Base-by-base conservation (phyloP, 331 rosid genomes). In the Telfairia occidentalis region DNA sequence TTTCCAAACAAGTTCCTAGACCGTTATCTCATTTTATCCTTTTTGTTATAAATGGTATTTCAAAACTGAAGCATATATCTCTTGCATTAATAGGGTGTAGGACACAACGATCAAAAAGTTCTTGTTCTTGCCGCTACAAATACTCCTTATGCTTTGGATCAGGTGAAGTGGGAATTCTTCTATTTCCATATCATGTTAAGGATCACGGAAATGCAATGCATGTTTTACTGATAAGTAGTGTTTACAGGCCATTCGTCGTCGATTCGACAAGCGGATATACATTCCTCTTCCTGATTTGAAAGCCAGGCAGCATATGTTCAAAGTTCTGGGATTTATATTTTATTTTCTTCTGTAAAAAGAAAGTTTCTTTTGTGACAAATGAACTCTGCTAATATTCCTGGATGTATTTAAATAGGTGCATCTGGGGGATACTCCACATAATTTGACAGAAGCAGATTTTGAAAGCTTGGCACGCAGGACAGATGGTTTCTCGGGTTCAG, bases 231-330 rank as follows among this genome's bases (percentile, higher is more conserved):
- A 83, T 67, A 42, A 57, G 35, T 77, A 23, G 70, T 73, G 77
- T 45, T 67, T 86, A 81, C 88, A 96, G 99, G 97, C 99, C 35
- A 92, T 96, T 71, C 87, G 97, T 81, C 90, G 97, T 54, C 97
- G 97, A 75, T 96, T 96, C 37, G 99, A 96, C 82, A 96, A 96
- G 88, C 97, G 97, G 34, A 92, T 95, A 66, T 92, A 95, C 84
- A 92, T 95, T 77, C 99, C 99, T 30, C 97, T 95, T 35, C 99
- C 99, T 76, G 97, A 95, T 80, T 53, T 73, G 81, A 92, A 95
- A 85, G 99, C 99, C 73, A 89, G 99, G 50, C 97, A 92, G 78
- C 99, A 95, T 84, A 95, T 95, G 87, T 95, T 95, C 87, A 95
- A 90, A 86, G 99, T 89, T 80, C 79, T 83, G 77, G 54, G 55